Evolutionary conservation across 768 basidiomycete species (phyloP).

Genomic region (Mycena galopus): DNA sequence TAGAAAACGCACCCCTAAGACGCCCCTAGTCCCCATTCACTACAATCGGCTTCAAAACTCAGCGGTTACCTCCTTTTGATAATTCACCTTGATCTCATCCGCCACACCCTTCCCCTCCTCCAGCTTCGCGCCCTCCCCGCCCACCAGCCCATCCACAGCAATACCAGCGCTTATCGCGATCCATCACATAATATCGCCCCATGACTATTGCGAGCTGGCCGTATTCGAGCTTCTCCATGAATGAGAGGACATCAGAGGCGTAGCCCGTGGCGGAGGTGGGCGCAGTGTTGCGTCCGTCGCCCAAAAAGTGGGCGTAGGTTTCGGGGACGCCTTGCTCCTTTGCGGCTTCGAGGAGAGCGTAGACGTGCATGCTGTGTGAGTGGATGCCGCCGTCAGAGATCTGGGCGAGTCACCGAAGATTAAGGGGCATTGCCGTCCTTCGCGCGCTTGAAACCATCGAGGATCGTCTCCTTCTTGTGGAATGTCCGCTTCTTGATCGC

Average conservation of each 20-base stretch:
- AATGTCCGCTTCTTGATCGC: slow-evolving; percentile 88
- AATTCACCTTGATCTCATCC: slow-evolving; percentile 78
- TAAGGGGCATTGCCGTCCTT: slow-evolving; percentile 89
- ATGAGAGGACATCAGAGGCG: slow-evolving; percentile 80
- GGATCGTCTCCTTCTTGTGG: slow-evolving; percentile 82
- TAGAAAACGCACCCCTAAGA: slow-evolving; percentile 72
- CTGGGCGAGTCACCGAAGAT: slow-evolving; percentile 61
- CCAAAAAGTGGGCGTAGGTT: slow-evolving; percentile 93
- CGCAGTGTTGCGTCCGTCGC: slow-evolving; percentile 95
- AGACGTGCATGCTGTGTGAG: slow-evolving; percentile 91
- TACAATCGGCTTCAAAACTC: slow-evolving; percentile 97
- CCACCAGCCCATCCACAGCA: slow-evolving; percentile 87
- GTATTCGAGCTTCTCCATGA: slow-evolving; percentile 80
- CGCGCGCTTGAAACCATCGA: slow-evolving; percentile 80
- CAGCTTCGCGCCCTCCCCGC: slow-evolving; percentile 61
- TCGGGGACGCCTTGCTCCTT: slow-evolving; percentile 88
- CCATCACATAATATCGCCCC: slow-evolving; percentile 97
- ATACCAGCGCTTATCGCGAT: slow-evolving; percentile 98
- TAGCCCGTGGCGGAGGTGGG: slow-evolving; percentile 87
- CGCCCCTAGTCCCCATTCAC: slow-evolving; percentile 83
- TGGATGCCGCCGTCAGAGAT: slow-evolving; percentile 98
- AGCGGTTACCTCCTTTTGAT: slow-evolving; percentile 89
- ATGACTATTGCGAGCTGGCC: slow-evolving; percentile 89
- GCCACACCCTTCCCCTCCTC: slow-evolving; percentile 69
- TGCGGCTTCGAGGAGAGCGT: slow-evolving; percentile 90